These are phyloP conservation scores for Pleurotus ostreatus DNA, from an alignment of 768 basidiomycete species.

Conservation along the genomic window DNA sequence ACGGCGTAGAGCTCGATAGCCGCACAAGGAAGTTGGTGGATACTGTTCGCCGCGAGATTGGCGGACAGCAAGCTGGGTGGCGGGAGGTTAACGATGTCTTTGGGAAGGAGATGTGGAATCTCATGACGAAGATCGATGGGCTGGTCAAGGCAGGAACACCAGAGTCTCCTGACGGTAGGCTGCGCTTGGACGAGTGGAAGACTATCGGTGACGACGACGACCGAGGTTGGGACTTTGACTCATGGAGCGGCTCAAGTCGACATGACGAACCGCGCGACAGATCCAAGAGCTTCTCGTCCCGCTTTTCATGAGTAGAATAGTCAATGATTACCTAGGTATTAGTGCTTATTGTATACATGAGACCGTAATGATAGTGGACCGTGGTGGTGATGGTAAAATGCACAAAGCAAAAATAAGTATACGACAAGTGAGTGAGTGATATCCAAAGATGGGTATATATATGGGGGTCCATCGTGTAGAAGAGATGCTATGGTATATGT, in stretches of 20 bases:
- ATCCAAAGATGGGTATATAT: slow-evolving; percentile 8
- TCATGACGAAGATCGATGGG: slow-evolving; percentile 50
- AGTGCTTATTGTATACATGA: slow-evolving; percentile 2
- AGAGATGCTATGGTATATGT: too few species aligned
- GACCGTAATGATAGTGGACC: not conserved
- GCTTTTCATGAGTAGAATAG: not conserved
- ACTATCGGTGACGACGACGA: slow-evolving; percentile 20
- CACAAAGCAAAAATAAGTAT: not conserved
- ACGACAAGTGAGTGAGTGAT: not conserved
- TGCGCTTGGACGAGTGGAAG: slow-evolving; percentile 48
- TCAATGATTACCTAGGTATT: not conserved
- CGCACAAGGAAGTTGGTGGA: slow-evolving; percentile 62
- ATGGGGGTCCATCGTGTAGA: too few species aligned
- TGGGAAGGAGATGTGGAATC: slow-evolving; percentile 45
- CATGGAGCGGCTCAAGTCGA: slow-evolving; percentile 31
- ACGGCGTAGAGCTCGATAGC: slow-evolving; percentile 65
- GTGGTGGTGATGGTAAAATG: not conserved
- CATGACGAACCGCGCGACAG: not conserved
- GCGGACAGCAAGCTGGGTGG: slow-evolving; percentile 43
- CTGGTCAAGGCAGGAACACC: slow-evolving; percentile 15
- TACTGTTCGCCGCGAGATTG: slow-evolving; percentile 58
- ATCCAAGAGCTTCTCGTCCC: not conserved
- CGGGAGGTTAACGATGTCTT: slow-evolving; percentile 44
- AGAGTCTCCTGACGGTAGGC: not conserved
- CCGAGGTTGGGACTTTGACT: slow-evolving; percentile 47